Conservation (phyloP, 73 alveolate species). For the Symbiodinium natans region DNA sequence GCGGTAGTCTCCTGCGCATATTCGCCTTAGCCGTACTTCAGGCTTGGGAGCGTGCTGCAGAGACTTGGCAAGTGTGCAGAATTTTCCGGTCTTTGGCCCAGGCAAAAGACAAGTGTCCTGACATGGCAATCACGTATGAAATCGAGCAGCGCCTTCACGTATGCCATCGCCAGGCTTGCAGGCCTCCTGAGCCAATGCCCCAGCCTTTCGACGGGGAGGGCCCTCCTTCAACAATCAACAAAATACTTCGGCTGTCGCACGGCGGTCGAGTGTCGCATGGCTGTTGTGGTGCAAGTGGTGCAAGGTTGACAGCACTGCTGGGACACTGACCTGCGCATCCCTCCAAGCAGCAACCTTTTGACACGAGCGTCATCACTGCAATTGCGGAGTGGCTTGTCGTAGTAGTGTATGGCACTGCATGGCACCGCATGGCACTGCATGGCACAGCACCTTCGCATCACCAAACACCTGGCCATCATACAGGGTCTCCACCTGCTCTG, state of each 20-base stretch:
- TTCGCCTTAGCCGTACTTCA: neutral
- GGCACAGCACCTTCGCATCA: slow-evolving; percentile 37
- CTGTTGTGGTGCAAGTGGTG: neutral
- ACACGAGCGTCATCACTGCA: no score
- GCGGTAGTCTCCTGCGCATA: slow-evolving; percentile 62
- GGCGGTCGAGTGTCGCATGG: neutral
- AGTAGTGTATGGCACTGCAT: no score
- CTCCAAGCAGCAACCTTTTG: slow-evolving; percentile 55
- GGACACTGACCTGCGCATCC: slow-evolving; percentile 30
- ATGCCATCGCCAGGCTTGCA: neutral
- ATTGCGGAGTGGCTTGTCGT: no score
- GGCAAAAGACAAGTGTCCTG: slow-evolving; percentile 46
- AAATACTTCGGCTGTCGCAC: neutral
- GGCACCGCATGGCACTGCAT: neutral
- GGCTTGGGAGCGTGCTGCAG: neutral
- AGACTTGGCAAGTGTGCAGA: neutral
- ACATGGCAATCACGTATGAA: no score
- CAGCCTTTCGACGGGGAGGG: slow-evolving; percentile 43
- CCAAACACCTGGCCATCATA: slow-evolving; percentile 79
- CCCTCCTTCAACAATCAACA: neutral
- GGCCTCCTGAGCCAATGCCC: slow-evolving; percentile 79
- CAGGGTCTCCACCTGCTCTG: slow-evolving; percentile 33
- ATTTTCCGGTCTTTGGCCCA: neutral
- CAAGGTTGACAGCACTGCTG: neutral
- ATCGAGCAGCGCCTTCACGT: neutral